Evolutionary conservation across 2,329 filamentous ascomycete genomes (phyloP).

Genomic region (Botrytis medusae): DNA sequence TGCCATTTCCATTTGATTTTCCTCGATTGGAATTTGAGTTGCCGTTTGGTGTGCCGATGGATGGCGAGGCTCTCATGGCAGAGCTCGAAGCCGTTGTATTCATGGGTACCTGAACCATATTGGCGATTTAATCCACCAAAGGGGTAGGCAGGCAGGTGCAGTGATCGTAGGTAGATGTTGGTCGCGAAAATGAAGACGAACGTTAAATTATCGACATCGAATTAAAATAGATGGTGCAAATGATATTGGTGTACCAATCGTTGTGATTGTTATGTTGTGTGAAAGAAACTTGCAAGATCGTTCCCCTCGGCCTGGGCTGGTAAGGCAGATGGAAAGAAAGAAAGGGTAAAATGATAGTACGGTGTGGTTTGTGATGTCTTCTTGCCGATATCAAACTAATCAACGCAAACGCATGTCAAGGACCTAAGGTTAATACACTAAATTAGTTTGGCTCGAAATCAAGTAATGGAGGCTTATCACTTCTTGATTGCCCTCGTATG

Average conservation of each 20-base stretch:
- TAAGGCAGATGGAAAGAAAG: neutral
- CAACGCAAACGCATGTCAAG: slow-evolving; percentile 1
- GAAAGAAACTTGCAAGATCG: neutral
- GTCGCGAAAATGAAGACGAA: slow-evolving; percentile 5
- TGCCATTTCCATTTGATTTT: slow-evolving; percentile 35
- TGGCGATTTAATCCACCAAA: slow-evolving; percentile 23
- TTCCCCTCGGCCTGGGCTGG: neutral
- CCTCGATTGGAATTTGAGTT: slow-evolving; percentile 33
- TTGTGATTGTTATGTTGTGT: neutral
- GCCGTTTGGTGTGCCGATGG: slow-evolving; percentile 32
- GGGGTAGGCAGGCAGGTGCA: neutral
- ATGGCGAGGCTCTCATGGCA: slow-evolving; percentile 34
- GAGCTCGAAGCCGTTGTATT: slow-evolving; percentile 34
- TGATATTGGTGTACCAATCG: neutral
- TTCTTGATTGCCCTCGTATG: neutral
- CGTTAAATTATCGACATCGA: slow-evolving; percentile 35
- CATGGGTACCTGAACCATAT: slow-evolving; percentile 40
- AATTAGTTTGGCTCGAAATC: neutral
- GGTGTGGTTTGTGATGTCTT: neutral
- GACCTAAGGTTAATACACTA: neutral
- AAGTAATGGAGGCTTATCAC: neutral
- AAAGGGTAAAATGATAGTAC: neutral
- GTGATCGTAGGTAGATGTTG: neutral
- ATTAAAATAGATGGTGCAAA: slow-evolving; percentile 12
- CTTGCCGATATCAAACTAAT: slow-evolving; percentile 1